These are phyloP conservation scores for Linnemannia hyalina DNA, from an alignment of 192 early-diverging fungal species.

Conservation along the genomic window DNA sequence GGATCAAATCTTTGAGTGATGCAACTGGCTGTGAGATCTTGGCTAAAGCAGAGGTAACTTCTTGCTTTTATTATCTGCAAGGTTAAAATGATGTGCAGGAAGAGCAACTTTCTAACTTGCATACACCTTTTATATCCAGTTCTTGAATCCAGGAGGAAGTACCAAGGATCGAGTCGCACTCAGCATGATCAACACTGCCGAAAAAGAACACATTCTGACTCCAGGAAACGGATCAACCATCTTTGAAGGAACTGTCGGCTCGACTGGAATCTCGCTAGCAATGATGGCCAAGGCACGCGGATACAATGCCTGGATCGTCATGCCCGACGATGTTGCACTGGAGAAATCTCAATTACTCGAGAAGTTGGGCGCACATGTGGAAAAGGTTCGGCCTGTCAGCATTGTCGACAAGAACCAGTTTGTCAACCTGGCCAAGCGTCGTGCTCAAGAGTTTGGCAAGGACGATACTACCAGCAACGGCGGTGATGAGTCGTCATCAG, in stretches of 20 bases:
- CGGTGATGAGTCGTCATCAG: not conserved
- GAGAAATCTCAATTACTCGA: conserved; percentile 92
- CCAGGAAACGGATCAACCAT: conserved; percentile 85
- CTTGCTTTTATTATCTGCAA: not conserved
- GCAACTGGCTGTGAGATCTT: conserved; percentile 92
- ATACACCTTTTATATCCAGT: conserved; percentile 61
- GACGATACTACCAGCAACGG: conserved; percentile 1
- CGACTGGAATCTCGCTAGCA: conserved; percentile 96
- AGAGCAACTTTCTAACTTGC: not conserved
- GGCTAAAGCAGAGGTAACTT: conserved; percentile 62
- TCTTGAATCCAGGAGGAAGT: conserved; percentile 92
- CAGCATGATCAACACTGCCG: conserved; percentile 85
- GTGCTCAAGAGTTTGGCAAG: conserved; percentile 77
- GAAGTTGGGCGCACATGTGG: conserved; percentile 87
- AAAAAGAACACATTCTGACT: conserved; percentile 71
- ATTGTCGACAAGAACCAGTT: conserved; percentile 94
- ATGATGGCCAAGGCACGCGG: conserved; percentile 91
- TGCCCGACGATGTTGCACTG: conserved; percentile 94
- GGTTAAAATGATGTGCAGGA: conserved; percentile 48
- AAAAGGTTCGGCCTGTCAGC: conserved; percentile 90
- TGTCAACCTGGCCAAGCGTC: conserved; percentile 87
- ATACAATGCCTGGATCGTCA: conserved; percentile 94
- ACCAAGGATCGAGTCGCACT: conserved; percentile 96
- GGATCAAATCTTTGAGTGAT: conserved; percentile 87
- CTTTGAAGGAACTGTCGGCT: conserved; percentile 96